Evolutionary conservation across 257 asterid species (phyloP).

Genomic region (Ilex aquifolium): DNA sequence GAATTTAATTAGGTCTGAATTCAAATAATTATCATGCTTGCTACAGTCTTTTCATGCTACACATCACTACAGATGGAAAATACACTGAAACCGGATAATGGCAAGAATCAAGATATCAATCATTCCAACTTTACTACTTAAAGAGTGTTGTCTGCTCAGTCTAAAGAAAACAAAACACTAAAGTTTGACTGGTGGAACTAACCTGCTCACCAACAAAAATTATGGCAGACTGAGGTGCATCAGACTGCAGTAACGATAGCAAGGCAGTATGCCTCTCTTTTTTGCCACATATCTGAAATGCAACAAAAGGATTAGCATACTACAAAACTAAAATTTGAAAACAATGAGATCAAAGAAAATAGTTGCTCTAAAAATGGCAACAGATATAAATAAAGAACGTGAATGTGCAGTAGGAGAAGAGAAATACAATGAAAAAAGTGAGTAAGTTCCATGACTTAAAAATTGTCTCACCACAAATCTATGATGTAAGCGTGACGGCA

Average conservation of each 20-base stretch:
- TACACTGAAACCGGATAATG: neutral
- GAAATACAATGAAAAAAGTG: neutral
- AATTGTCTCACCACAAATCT: slow-evolving; percentile 61
- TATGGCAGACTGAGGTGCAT: slow-evolving; percentile 83
- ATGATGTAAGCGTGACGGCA: slow-evolving; percentile 85
- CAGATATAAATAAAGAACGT: slow-evolving; percentile 4
- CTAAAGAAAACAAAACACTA: slow-evolving; percentile 5
- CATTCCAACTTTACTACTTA: too few species aligned
- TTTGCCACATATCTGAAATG: slow-evolving; percentile 60
- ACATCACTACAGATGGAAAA: too few species aligned
- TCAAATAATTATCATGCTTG: too few species aligned
- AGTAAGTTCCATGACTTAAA: neutral
- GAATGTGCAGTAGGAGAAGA: slow-evolving; percentile 5
- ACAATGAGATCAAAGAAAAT: neutral
- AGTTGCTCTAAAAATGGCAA: neutral
- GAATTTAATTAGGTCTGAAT: too few species aligned
- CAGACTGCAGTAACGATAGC: slow-evolving; percentile 55
- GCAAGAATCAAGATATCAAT: neutral
- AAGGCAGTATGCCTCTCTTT: slow-evolving; percentile 53
- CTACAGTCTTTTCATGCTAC: too few species aligned
- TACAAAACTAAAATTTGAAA: too few species aligned
- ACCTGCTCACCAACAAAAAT: slow-evolving; percentile 89
- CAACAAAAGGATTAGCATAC: slow-evolving; percentile 6
- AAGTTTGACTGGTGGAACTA: slow-evolving; percentile 23
- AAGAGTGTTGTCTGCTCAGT: neutral